Conservation (phyloP, 352 stramenopile genomes). For the Phytopythium cucurbitacearum region DNA sequence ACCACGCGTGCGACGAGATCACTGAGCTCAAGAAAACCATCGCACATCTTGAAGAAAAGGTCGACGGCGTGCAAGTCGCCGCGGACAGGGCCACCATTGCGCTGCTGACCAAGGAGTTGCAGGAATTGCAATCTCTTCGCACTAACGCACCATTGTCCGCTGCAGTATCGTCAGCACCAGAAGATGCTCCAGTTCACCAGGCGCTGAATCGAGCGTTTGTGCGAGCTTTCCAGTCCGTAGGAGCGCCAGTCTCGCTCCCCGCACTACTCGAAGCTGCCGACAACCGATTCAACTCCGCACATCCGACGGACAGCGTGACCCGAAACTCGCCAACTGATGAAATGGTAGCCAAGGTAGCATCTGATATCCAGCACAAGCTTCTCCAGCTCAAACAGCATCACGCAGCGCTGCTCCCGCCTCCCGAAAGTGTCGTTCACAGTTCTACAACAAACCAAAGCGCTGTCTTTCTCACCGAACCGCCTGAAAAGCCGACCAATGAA, state of each 20-base stretch:
- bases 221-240: slow-evolving; percentile 26
- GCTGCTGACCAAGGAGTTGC: slow-evolving; percentile 50
- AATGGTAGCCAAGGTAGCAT: slow-evolving; percentile 8
- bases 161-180: not conserved
- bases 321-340: slow-evolving; percentile 10
- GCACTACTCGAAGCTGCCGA: slow-evolving; percentile 28
- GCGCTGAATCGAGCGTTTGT: slow-evolving; percentile 31
- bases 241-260: slow-evolving; percentile 14
- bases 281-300: not conserved
- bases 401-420: slow-evolving; percentile 6
- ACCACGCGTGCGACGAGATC: slow-evolving; percentile 68
- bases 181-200: no score
- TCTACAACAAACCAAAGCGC: not conserved
- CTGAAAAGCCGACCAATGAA: slow-evolving; percentile 15
- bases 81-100: slow-evolving; percentile 65
- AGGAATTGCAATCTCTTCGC: slow-evolving; percentile 28
- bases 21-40: slow-evolving; percentile 67
- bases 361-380: slow-evolving; percentile 17
- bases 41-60: slow-evolving; percentile 59
- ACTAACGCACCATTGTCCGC: not conserved
- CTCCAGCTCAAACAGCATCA: slow-evolving; percentile 19
- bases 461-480: slow-evolving; percentile 54
- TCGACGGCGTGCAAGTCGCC: slow-evolving; percentile 57
- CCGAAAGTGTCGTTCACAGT: not conserved
- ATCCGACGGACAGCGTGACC: not conserved